These are phyloP conservation scores for Tuber melanosporum DNA, from an alignment of 495 filamentous ascomycete species.

Conservation along the genomic window DNA sequence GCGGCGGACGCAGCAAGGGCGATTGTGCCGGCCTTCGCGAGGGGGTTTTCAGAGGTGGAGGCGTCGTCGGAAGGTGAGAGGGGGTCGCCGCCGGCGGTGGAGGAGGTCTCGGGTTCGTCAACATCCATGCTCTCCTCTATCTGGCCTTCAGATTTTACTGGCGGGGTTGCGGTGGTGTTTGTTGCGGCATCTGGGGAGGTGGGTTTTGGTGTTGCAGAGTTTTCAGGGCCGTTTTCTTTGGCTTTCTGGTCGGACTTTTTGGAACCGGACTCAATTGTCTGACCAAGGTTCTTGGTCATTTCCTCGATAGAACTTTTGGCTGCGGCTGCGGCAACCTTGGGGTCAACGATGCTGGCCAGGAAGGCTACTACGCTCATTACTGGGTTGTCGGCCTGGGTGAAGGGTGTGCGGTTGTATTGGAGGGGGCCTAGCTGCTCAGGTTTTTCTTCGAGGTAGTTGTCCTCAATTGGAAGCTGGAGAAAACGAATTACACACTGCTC, in stretches of 20 bases:
- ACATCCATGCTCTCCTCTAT: slow-evolving; percentile 54
- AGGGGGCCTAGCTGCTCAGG: slow-evolving; percentile 54
- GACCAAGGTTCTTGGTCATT: slow-evolving; percentile 66
- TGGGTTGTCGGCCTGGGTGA: slow-evolving; percentile 85
- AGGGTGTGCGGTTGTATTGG: slow-evolving; percentile 68
- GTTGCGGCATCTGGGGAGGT: slow-evolving; percentile 27
- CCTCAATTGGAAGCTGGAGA: slow-evolving; percentile 82
- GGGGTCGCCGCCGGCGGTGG: slow-evolving; percentile 51
- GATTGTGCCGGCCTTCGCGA: slow-evolving; percentile 65
- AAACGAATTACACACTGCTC: slow-evolving; percentile 97
- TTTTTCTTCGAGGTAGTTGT: slow-evolving; percentile 77
- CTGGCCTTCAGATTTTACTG: slow-evolving; percentile 51
- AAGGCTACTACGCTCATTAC: slow-evolving; percentile 92
- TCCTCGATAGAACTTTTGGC: slow-evolving; percentile 77
- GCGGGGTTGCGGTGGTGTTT: slow-evolving; percentile 43
- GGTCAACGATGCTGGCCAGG: slow-evolving; percentile 80
- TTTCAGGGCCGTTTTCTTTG: slow-evolving; percentile 54
- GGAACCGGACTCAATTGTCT: slow-evolving; percentile 58
- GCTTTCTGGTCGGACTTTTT: slow-evolving; percentile 47
- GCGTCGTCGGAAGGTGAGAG: slow-evolving; percentile 43
- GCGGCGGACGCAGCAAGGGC: slow-evolving; percentile 79
- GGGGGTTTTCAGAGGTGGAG: slow-evolving; percentile 42
- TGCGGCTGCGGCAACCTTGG: slow-evolving; percentile 77
- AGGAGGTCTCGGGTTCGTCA: slow-evolving; percentile 54
- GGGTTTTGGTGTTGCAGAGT: slow-evolving; percentile 44